These are phyloP conservation scores for Pseudogymnoascus sp. DNA, from an alignment of 2,329 filamentous ascomycete genomes.

Conservation along the genomic window DNA sequence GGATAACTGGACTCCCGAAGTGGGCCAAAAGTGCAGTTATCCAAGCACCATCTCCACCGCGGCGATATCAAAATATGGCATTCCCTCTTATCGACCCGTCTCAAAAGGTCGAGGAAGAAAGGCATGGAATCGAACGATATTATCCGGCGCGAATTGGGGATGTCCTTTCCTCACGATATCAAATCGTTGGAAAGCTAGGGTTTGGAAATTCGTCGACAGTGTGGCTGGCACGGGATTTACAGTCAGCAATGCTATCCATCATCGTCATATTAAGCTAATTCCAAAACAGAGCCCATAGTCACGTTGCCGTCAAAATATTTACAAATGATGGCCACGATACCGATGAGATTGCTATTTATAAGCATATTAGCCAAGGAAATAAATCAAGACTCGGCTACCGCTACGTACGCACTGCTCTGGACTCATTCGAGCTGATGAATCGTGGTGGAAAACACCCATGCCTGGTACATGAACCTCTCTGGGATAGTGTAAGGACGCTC, in stretches of 20 bases:
- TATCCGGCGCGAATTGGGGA: slow-evolving; percentile 16
- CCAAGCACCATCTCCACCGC: slow-evolving; percentile 12
- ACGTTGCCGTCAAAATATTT: slow-evolving; percentile 17
- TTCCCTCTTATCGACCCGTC: slow-evolving; percentile 11
- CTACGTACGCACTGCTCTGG: slow-evolving; percentile 29
- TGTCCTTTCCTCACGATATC: slow-evolving; percentile 15
- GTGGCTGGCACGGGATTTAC: slow-evolving; percentile 14
- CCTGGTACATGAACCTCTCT: slow-evolving; percentile 36
- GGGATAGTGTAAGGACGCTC: slow-evolving; percentile 35
- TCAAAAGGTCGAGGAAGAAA: slow-evolving; percentile 14
- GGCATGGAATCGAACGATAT: slow-evolving; percentile 14
- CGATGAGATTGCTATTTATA: slow-evolving; percentile 33
- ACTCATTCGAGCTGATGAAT: slow-evolving; percentile 31
- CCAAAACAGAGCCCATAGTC: slow-evolving; percentile 13
- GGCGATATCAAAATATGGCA: slow-evolving; percentile 13
- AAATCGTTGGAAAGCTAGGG: slow-evolving; percentile 17
- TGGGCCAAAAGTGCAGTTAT: slow-evolving; percentile 13
- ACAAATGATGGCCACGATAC: slow-evolving; percentile 12
- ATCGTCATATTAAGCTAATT: slow-evolving; percentile 10
- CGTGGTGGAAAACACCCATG: slow-evolving; percentile 30
- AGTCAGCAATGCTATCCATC: slow-evolving; percentile 8
- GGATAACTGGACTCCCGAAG: slow-evolving; percentile 12
- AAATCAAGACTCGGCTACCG: slow-evolving; percentile 27
- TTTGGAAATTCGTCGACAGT: slow-evolving; percentile 17
- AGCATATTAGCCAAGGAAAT: slow-evolving; percentile 28